Base-by-base conservation (phyloP, 371 early-diverging fungal genomes). In the Mortierella sp. region DNA sequence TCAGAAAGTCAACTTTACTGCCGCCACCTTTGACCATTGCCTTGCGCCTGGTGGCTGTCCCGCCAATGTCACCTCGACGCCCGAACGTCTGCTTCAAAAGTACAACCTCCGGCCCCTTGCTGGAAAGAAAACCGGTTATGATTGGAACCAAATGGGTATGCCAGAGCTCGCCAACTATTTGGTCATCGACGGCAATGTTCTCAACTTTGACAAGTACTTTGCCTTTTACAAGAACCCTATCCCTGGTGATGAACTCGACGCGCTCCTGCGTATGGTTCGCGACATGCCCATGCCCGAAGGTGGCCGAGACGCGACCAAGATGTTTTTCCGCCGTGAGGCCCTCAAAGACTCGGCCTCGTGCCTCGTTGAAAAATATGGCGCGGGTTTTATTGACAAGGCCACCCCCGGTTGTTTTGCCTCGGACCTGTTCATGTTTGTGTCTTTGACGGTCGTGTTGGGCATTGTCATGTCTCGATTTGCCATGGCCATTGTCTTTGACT, bases 351-450 rank as follows among this genome's bases (percentile, higher is more conserved):
- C 89, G 1, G 83, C 86, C 44, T 69, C 85, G 44, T 95, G 95
- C 68, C 74, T 95, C 7, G 81, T 83, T 0, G 80, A 81, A 18
- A 89, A 90, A 67, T 94, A 90, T 70, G 70, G 76, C 25, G 92
- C 94, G 6, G 98, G 97, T 56, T 86, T 89, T 59, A 86, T 98
- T 59, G 90, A 93, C 72, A 92, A 90, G 74, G 88, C 94, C 37
- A 91, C 95, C 2, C 86, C 89, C 23, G 97, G 97, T n/a, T 98
- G 99, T 84, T 92, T 97, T 66, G 89, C 93, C 11, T 90, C 94
- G 7, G 87, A 94, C 57, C 81, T 95, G 30, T 88, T 94, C 80
- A 84, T 92, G 70, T 90, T 80, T 73, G 80, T 90, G 44, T 90
- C 93, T 21, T 76, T 95, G 62, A 80, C 88, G 11, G 85, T 93